Evolutionary conservation across 176 grass and related monocot species (phyloP), one percentile per base, ranked within the genome.

Genomic region (Oryza australiensis): DNA sequence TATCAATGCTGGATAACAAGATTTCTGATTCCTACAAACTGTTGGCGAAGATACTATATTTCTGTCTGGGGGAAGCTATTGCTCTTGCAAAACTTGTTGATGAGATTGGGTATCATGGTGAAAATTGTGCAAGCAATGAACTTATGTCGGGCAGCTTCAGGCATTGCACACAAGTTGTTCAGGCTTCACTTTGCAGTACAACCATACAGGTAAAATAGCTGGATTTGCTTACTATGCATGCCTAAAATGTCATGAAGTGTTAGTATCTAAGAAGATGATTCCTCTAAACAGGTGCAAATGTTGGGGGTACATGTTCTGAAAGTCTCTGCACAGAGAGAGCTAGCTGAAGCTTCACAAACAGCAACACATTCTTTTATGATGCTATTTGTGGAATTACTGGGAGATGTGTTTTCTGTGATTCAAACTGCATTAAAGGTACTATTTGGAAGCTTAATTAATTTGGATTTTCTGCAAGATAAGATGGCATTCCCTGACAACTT

Each of bases 251-350:
- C 45, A 75, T 0, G n/a, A 7, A 15, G 26, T 33, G 26, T 64
- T 63, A 23, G 34, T 66, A 79, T 30, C 79, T 87, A 60, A 84
- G 48, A 86, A 68, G 57, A 79, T 42, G 73, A 67, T 80, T 87
- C 73, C 33, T 72, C 62, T 78, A 75, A 46, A 42, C 90, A 98
- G 96, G 85, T 95, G 71, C 80, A 88, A 70, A 88, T 87, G 71
- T 76, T 95, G 38, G 93, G 89, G 53, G 26, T 99, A 89, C 89
- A 90, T 88, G 91, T 93, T 64, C 71, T 99, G 49, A 99, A 93
- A 99, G 86, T 83, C 83, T 83, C 72, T 90, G 87, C 87, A 26
- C 96, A 99, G 67, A 93, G 85, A 85, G 93, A 93, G 80, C 87
- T 99, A 83, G 82, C 83, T 77, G 89, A 92, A 82, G 91, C 43